Conservation (phyloP, 805 yeast species). For the Yueomyces sp. region DNA sequence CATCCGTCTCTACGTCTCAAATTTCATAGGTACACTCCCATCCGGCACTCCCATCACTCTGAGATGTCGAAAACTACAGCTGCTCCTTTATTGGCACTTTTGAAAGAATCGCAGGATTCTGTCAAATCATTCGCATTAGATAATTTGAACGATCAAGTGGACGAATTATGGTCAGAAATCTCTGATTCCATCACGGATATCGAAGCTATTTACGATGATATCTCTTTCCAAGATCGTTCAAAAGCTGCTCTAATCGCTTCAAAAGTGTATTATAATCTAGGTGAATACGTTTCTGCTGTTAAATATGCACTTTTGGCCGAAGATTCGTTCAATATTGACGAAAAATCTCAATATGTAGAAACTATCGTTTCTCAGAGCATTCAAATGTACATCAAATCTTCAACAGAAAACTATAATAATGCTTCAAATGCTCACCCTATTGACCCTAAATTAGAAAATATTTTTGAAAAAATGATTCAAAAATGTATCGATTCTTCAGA, state of each 20-base stretch:
- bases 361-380: slow-evolving; percentile 91
- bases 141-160: slow-evolving; percentile 69
- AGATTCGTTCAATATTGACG: slow-evolving; percentile 54
- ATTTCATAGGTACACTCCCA: too few species aligned
- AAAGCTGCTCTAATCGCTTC: slow-evolving; percentile 89
- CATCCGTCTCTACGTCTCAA: too few species aligned
- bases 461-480: slow-evolving; percentile 77
- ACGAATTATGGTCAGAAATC: slow-evolving; percentile 93
- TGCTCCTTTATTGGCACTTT: slow-evolving; percentile 80
- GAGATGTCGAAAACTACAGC: slow-evolving; percentile 59
- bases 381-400: slow-evolving; percentile 57
- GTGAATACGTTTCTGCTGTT: slow-evolving; percentile 86
- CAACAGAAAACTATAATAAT: slow-evolving; percentile 33
- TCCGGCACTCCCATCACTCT: neutral
- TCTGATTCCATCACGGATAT: slow-evolving; percentile 80
- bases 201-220: slow-evolving; percentile 85
- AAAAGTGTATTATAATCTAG: slow-evolving; percentile 80
- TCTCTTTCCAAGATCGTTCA: slow-evolving; percentile 55
- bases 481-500: slow-evolving; percentile 67
- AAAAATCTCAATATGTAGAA: slow-evolving; percentile 75
- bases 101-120: slow-evolving; percentile 65
- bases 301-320: slow-evolving; percentile 81
- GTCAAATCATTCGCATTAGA: slow-evolving; percentile 77
- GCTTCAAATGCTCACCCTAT: slow-evolving; percentile 22
- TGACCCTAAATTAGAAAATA: slow-evolving; percentile 48